Percentiles rank a stretch among this genome's conserved stretches.
Evolutionary conservation across 352 stramenopile genomes (phyloP).

Genomic region (Phytophthora hybrid): DNA sequence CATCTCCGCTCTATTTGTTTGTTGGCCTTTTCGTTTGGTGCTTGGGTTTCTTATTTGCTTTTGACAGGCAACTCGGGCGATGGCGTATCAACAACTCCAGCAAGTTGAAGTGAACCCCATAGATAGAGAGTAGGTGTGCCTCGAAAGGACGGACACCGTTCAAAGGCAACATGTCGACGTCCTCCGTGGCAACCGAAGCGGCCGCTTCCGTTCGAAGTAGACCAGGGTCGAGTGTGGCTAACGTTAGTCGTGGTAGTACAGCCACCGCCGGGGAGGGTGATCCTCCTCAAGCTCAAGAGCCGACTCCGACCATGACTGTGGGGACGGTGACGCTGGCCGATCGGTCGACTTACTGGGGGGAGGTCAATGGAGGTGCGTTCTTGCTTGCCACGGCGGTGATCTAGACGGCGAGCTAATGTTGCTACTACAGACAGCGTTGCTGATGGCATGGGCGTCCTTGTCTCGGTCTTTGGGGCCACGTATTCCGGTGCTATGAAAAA

Average conservation of each 20-base stretch:
- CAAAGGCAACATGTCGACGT: slow-evolving; percentile 24
- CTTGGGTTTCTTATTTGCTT: slow-evolving; percentile 46
- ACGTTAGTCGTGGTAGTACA: slow-evolving; percentile 2
- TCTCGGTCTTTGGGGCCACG: slow-evolving; percentile 39
- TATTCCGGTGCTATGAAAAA: slow-evolving; percentile 52
- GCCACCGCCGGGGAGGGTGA: neutral
- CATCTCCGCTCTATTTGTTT: slow-evolving; percentile 9
- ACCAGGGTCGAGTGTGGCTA: slow-evolving; percentile 25
- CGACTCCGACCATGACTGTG: slow-evolving; percentile 15
- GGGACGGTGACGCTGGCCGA: slow-evolving; percentile 32
- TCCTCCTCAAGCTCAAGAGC: neutral
- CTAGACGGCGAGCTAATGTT: neutral
- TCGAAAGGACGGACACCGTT: slow-evolving; percentile 31
- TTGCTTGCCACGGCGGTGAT: slow-evolving; percentile 1
- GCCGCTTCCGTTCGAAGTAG: slow-evolving; percentile 19
- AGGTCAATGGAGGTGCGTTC: slow-evolving; percentile 34
- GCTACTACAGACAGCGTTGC: slow-evolving; percentile 36
- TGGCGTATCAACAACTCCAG: slow-evolving; percentile 32
- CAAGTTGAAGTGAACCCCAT: slow-evolving; percentile 46
- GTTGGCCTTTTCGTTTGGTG: slow-evolving; percentile 13
- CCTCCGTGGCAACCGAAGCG: slow-evolving; percentile 6
- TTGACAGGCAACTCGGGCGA: slow-evolving; percentile 39
- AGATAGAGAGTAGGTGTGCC: slow-evolving; percentile 17
- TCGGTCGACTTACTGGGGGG: slow-evolving; percentile 44
- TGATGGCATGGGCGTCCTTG: slow-evolving; percentile 50